A percentile compares a stretch with the other conserved stretches of the same genome.
These are phyloP conservation scores for Phaeoacremonium minimum DNA, from an alignment of 2,329 filamentous ascomycete species.

Conservation along the genomic window DNA sequence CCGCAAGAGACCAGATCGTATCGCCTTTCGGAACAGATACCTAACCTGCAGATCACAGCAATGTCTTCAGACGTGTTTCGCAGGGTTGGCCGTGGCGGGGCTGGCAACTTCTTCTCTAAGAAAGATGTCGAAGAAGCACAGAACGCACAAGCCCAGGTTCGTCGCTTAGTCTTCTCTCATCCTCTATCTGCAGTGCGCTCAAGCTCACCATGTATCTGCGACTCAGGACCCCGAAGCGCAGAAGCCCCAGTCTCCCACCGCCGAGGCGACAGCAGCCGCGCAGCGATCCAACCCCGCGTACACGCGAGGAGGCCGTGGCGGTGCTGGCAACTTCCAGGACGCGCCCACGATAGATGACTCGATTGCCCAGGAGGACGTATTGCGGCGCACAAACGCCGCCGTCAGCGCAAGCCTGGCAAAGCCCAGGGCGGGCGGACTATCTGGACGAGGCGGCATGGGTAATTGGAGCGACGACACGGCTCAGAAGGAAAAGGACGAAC, in stretches of 20 bases:
- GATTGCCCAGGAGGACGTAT: conserved; percentile 26
- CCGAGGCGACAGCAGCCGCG: conserved; percentile 15
- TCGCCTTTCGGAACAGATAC: background rate
- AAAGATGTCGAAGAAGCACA: conserved; percentile 43
- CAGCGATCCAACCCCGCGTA: conserved; percentile 20
- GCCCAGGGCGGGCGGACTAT: conserved; percentile 16
- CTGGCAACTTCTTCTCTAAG: conserved; percentile 57
- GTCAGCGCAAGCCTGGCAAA: conserved; percentile 22
- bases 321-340: conserved; percentile 56
- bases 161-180: conserved; percentile 7
- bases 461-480: conserved; percentile 37
- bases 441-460: conserved; percentile 54
- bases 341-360: conserved; percentile 24
- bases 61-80: conserved; percentile 40
- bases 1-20: background rate
- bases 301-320: conserved; percentile 50
- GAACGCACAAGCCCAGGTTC: conserved; percentile 15
- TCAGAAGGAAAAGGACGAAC: conserved; percentile 16
- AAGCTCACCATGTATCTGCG: too few species aligned
- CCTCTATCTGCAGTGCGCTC: too few species aligned
- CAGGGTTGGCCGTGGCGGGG: conserved; percentile 56
- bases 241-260: conserved; percentile 15
- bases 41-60: conserved; percentile 11
- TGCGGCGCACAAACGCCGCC: conserved; percentile 25
- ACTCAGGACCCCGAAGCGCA: conserved; percentile 32